Base-by-base conservation (phyloP, 1,284 basidiomycete genomes). In the Cystobasidium sp. region DNA sequence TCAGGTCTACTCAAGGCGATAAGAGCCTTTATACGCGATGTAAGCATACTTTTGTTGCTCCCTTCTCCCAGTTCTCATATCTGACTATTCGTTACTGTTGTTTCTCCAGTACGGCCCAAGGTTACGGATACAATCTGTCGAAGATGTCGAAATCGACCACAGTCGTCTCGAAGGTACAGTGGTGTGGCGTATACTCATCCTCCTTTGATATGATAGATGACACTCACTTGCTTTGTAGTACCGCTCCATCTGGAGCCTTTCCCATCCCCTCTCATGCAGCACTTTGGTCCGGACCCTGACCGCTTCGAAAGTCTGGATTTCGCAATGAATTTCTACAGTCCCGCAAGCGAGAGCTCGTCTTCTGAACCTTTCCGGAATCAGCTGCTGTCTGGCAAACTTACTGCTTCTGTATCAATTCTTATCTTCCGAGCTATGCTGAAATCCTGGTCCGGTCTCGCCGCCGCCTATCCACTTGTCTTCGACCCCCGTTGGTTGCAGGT, bases 381-480 rank as follows among this genome's bases (percentile, higher is more conserved):
- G 5, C 43, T 68, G 43, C 3, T 24, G 14, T 37, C 31, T 10
- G 44, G 14, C 18, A 46, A 52, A 5, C 37, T 47, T 9, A 16
- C 12, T 37, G 66, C 66, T 7, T 18, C 44, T 12, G 37, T 20
- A 16, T 41, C 47, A 47, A 70, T 44, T 31, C 22, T 70, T 20
- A 44, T 70, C 9, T 59, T 62, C 55, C 39, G 58, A 49, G 44
- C 68, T 14, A 49, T 55, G 68, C 56, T 53, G 5, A 59, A 59
- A 46, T 49, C 47, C 44, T 51, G 43, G n/a, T 51, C 46, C 12
- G 61, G 41, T 6, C 41, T 70, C 4, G 58, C 55, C 1, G 20
- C 41, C n/a, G 37, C 18, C 43, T 70, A 70, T 53, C 68, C 68
- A 24, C 22, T 55, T 10, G 52, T 70, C 4, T 70, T 70, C 44